phyloP scores from a whole-genome alignment of 345 rosid species.

The Gossypium anomalum region DNA sequence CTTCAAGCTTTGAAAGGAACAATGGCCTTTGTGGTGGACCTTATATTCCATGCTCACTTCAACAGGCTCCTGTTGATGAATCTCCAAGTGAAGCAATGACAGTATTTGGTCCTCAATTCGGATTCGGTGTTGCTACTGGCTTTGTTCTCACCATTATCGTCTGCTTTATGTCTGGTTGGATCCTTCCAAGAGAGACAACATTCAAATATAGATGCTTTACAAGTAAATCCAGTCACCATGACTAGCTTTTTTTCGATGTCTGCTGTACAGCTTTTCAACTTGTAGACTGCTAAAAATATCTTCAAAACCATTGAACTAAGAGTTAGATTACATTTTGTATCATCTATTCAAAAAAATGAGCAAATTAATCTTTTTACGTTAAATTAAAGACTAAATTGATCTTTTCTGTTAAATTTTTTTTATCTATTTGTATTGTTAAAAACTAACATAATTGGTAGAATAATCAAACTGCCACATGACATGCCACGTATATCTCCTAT shows the following conservation, averaged over 20 bases:
- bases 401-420: too few relatives aligned
- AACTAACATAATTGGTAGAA: too few relatives aligned
- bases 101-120: not conserved
- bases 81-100: not conserved
- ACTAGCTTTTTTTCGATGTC: not conserved
- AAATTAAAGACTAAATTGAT: too few relatives aligned
- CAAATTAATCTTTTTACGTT: too few relatives aligned
- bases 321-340: too few relatives aligned
- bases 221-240: not conserved
- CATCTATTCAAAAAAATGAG: too few relatives aligned
- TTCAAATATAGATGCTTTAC: not conserved
- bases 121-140: conserved; percentile 1
- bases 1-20: conserved; percentile 71
- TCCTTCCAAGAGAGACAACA: conserved; percentile 1
- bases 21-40: conserved; percentile 51
- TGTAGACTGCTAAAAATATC: too few relatives aligned
- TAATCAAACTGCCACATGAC: too few relatives aligned
- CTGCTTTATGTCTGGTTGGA: conserved; percentile 11
- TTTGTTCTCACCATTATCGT: conserved; percentile 2
- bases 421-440: too few relatives aligned
- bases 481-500: rapidly evolving
- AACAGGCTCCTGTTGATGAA: not conserved
- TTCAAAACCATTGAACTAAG: too few relatives aligned
- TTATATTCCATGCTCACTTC: not conserved
- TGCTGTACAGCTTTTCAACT: not conserved